These are phyloP conservation scores for Hyphopichia fennica DNA, from an alignment of 1,139 yeast species.

Conservation along the genomic window DNA sequence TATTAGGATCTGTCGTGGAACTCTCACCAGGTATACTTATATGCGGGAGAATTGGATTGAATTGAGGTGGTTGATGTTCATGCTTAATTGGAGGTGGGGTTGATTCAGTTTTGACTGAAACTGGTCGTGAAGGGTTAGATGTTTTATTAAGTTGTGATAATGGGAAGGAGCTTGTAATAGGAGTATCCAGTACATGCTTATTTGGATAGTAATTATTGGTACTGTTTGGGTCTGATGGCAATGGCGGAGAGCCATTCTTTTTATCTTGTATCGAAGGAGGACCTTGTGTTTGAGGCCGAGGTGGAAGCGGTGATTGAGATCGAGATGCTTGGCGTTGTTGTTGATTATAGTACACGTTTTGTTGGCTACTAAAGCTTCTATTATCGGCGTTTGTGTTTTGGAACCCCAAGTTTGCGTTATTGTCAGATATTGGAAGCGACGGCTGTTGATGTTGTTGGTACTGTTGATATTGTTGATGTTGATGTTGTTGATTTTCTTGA, in stretches of 20 bases:
- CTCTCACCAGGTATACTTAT: background rate
- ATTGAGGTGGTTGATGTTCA: slow-evolving; percentile 4
- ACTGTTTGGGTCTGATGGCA: background rate
- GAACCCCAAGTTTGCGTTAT: too few species aligned
- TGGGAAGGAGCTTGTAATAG: background rate
- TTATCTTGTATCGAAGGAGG: background rate
- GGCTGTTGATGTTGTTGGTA: background rate
- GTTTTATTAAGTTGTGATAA: background rate
- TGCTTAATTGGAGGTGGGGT: slow-evolving; percentile 2
- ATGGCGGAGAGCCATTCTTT: background rate
- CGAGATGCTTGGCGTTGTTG: too few species aligned
- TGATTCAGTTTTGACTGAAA: background rate
- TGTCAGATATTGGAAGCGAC: background rate
- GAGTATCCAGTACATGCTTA: background rate
- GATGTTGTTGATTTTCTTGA: background rate
- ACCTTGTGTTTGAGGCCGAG: background rate
- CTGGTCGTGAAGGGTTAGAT: background rate
- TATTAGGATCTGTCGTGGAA: background rate
- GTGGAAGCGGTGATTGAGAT: too few species aligned
- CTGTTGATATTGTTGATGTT: background rate
- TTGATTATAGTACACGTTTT: too few species aligned
- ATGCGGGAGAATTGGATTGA: slow-evolving; percentile 3
- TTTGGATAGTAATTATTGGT: background rate
- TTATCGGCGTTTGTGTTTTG: too few species aligned
- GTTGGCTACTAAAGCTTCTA: too few species aligned